Conservation (phyloP, 768 basidiomycete species). For the Agaricus blazei region DNA sequence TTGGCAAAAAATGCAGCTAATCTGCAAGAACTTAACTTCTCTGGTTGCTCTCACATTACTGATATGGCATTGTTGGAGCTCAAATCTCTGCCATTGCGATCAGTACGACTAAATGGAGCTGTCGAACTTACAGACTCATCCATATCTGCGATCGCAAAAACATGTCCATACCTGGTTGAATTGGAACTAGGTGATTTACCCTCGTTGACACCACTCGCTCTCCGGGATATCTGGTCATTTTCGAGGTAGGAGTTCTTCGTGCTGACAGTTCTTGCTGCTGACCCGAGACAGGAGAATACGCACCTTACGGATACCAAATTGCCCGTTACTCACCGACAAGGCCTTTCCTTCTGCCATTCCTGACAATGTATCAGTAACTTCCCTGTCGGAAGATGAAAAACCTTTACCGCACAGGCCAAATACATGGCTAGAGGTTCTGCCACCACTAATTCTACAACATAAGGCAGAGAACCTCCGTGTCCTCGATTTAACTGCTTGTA, state of each 20-base stretch:
- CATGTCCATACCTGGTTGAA: constrained; percentile 75
- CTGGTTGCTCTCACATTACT: constrained; percentile 69
- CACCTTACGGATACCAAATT: constrained; percentile 72
- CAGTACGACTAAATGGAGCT: constrained; percentile 70
- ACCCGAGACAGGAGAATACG: constrained; percentile 53
- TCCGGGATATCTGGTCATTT: constrained; percentile 80
- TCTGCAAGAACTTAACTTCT: constrained; percentile 72
- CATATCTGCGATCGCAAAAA: constrained; percentile 66
- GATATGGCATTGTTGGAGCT: constrained; percentile 75
- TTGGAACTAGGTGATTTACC: constrained; percentile 73
- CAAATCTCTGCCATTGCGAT: constrained; percentile 62
- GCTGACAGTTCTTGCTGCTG: constrained; percentile 3
- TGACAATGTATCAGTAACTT: not conserved
- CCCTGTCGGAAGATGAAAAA: constrained; percentile 30
- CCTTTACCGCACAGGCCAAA: constrained; percentile 50
- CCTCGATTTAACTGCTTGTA: constrained; percentile 74
- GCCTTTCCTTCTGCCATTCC: constrained; percentile 53
- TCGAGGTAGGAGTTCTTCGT: constrained; percentile 39
- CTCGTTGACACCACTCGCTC: constrained; percentile 59
- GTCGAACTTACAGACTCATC: constrained; percentile 53
- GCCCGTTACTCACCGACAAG: constrained; percentile 70
- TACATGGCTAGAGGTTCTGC: constrained; percentile 58
- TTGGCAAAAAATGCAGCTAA: constrained; percentile 60
- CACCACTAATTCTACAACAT: constrained; percentile 59
- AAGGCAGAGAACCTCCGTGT: constrained; percentile 70